phyloP scores from a whole-genome alignment of 768 basidiomycete species.

The Ephemerocybe angulata region DNA sequence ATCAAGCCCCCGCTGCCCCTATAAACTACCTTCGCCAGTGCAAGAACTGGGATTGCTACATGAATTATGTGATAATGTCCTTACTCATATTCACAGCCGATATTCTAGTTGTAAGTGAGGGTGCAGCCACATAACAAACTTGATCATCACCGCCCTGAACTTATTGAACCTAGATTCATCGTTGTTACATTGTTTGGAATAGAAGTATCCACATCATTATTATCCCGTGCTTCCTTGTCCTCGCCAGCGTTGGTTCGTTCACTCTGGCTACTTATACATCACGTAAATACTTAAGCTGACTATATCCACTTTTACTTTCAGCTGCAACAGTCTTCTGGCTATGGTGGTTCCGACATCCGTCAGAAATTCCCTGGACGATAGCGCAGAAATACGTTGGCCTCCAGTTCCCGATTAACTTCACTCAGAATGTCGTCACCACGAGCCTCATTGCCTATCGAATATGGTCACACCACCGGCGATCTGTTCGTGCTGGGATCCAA shows the following conservation, averaged over 20 bases:
- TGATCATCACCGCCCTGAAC: background rate
- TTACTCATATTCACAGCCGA: background rate
- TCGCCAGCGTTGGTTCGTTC: background rate
- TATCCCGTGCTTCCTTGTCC: background rate
- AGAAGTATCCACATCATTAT: background rate
- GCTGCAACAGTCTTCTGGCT: background rate
- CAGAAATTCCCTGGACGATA: background rate
- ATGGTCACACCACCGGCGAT: constrained; percentile 7
- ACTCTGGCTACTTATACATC: background rate
- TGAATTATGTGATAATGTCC: background rate
- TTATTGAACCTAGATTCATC: constrained; percentile 3
- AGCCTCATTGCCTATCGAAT: constrained; percentile 12
- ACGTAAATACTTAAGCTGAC: too few relatives aligned
- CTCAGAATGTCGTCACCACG: constrained; percentile 8
- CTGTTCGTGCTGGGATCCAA: background rate
- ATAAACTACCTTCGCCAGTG: background rate
- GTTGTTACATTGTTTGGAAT: constrained; percentile 3
- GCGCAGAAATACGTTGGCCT: background rate
- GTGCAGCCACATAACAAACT: too few relatives aligned
- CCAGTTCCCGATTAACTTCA: constrained; percentile 3
- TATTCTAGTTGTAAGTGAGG: background rate
- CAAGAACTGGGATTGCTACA: background rate
- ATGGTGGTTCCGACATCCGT: background rate
- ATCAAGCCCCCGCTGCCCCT: background rate
- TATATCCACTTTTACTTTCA: background rate